Evolutionary conservation across 768 basidiomycete genomes (phyloP).

Genomic region (Lactifluus piperatus): DNA sequence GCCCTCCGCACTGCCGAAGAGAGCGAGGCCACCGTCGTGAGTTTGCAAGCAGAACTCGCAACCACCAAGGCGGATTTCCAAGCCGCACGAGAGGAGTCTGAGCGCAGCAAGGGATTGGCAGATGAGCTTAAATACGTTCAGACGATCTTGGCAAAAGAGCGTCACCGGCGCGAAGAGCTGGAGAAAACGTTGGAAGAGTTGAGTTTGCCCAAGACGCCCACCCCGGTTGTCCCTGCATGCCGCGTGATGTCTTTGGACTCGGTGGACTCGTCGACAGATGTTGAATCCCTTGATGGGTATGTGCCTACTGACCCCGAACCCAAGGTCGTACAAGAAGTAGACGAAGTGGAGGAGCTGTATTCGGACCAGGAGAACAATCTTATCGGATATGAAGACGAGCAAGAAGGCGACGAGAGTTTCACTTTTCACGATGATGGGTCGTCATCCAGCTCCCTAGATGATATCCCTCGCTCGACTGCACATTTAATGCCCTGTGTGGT

Average conservation of each 20-base stretch:
- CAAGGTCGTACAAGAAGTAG: conserved; percentile 52
- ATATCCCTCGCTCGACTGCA: conserved; percentile 27
- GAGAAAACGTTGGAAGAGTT: conserved; percentile 44
- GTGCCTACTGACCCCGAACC: conserved; percentile 29
- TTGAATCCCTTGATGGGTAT: conserved; percentile 46
- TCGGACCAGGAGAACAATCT: conserved; percentile 50
- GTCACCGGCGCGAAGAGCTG: conserved; percentile 36
- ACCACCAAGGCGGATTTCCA: conserved; percentile 32
- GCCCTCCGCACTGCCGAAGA: conserved; percentile 37
- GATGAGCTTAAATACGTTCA: conserved; percentile 25
- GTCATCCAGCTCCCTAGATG: conserved; percentile 25
- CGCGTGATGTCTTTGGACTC: conserved; percentile 57
- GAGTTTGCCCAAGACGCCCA: conserved; percentile 38
- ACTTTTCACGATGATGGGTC: conserved; percentile 28
- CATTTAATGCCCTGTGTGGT: conserved; percentile 27
- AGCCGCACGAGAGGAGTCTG: conserved; percentile 28
- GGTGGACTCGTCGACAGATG: conserved; percentile 54
- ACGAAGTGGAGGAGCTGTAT: conserved; percentile 30
- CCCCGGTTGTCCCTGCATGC: conserved; percentile 36
- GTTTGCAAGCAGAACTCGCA: conserved; percentile 25
- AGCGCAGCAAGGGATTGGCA: conserved; percentile 3
- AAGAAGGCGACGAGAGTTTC: conserved; percentile 54
- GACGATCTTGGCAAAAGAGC: conserved; percentile 33
- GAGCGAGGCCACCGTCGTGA: conserved; percentile 18
- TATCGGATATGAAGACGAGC: conserved; percentile 63